These are phyloP conservation scores for Lentinula sp. DNA, from an alignment of 768 basidiomycete species.

Conservation along the genomic window DNA sequence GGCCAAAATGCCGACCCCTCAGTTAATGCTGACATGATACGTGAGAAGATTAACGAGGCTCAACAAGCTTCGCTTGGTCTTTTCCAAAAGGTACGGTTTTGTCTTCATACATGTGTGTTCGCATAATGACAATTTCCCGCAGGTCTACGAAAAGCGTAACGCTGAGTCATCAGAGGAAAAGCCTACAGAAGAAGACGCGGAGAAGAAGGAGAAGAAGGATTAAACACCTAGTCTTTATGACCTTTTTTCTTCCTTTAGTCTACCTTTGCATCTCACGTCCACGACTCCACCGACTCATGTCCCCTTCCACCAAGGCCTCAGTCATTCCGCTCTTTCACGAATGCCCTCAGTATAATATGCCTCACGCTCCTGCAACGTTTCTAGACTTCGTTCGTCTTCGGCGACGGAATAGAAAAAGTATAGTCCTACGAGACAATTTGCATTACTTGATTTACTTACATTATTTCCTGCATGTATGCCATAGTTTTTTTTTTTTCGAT, in stretches of 20 bases:
- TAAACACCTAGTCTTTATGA: constrained; percentile 27
- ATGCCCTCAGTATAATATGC: background rate
- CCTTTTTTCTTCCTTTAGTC: constrained; percentile 7
- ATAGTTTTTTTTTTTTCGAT: background rate
- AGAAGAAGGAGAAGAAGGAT: constrained; percentile 78
- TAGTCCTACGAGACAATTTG: background rate
- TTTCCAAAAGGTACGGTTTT: constrained; percentile 73
- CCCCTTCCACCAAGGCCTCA: background rate
- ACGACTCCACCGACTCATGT: background rate
- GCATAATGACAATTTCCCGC: background rate
- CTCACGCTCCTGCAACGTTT: background rate
- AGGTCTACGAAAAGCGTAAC: constrained; percentile 84
- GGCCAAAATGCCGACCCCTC: constrained; percentile 81
- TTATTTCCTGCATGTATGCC: background rate
- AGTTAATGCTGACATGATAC: constrained; percentile 81
- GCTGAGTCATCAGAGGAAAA: constrained; percentile 49
- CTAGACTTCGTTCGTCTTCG: background rate
- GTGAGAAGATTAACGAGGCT: constrained; percentile 89
- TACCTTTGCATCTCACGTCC: constrained; percentile 2
- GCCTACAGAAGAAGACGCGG: constrained; percentile 20
- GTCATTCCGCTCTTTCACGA: constrained; percentile 4
- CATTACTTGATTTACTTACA: background rate
- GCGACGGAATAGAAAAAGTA: constrained; percentile 2
- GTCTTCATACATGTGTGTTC: background rate
- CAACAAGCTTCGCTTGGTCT: constrained; percentile 93